A percentile compares a stretch with the other conserved stretches of the same genome.
phyloP scores from a whole-genome alignment of 2,329 filamentous ascomycete genomes.

The Taxawa tesnikishii region DNA sequence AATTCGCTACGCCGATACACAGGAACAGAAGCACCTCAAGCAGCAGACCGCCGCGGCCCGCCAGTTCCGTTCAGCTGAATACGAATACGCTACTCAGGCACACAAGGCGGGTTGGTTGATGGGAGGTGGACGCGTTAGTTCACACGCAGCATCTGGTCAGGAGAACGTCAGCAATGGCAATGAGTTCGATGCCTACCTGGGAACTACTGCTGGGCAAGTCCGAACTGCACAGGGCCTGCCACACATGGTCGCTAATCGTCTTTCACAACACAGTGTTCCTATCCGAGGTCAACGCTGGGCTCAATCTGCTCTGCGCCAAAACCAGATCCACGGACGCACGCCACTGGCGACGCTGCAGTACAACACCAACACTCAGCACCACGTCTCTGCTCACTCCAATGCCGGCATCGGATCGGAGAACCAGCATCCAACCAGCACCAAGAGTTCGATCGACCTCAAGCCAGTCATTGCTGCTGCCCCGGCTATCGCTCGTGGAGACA shows the following conservation, averaged over 20 bases:
- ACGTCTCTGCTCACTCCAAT: conserved; percentile 2
- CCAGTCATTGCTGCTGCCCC: conserved; percentile 3
- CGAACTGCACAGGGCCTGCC: not conserved
- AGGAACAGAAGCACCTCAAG: conserved; percentile 93
- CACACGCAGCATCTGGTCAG: conserved; percentile 4
- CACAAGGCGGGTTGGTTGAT: conserved; percentile 15
- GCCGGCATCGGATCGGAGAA: conserved; percentile 5
- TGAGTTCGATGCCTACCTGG: conserved; percentile 25
- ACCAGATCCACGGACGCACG: conserved; percentile 11
- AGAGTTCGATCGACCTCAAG: conserved; percentile 3
- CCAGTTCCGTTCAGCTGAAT: conserved; percentile 92
- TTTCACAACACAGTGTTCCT: conserved; percentile 11
- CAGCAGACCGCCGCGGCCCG: conserved; percentile 89
- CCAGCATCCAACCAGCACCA: conserved; percentile 7
- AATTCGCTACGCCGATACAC: conserved; percentile 93
- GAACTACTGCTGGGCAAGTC: conserved; percentile 13
- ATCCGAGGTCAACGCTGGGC: conserved; percentile 23
- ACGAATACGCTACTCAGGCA: conserved; percentile 34
- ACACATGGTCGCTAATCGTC: not conserved
- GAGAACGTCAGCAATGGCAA: conserved; percentile 14
- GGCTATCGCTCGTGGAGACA: conserved; percentile 7
- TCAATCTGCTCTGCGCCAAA: conserved; percentile 16
- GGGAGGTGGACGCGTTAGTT: conserved; percentile 4
- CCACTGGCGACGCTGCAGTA: conserved; percentile 15
- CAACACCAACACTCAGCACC: conserved; percentile 12